Percentiles rank a stretch among this genome's conserved stretches.
Conservation (phyloP, 495 filamentous ascomycete species). For the Hyaloscypha hepaticicola region DNA sequence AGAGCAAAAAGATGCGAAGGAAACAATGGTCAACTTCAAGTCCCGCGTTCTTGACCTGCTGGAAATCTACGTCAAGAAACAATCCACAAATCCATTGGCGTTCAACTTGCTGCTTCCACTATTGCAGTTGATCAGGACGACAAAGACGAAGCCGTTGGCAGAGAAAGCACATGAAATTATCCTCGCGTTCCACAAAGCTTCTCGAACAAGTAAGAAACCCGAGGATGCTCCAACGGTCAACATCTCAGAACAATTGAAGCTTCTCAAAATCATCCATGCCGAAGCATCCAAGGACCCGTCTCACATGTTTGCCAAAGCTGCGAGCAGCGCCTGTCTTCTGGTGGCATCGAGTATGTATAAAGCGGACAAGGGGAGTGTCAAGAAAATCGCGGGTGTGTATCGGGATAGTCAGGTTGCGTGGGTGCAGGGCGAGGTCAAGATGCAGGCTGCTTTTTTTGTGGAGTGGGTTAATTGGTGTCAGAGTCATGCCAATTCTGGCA, state of each 20-base stretch:
- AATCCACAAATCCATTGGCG: constrained; percentile 62
- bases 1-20: constrained; percentile 81
- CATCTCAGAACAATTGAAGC: constrained; percentile 45
- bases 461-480: constrained; percentile 61
- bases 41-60: constrained; percentile 86
- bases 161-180: constrained; percentile 71
- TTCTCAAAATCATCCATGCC: constrained; percentile 67
- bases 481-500: constrained; percentile 39
- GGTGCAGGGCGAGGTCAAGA: constrained; percentile 44
- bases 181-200: constrained; percentile 64
- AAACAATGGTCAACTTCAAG: constrained; percentile 94
- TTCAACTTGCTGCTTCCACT: constrained; percentile 47
- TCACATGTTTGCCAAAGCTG: constrained; percentile 49
- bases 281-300: constrained; percentile 63
- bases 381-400: constrained; percentile 43
- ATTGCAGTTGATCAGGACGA: constrained; percentile 55
- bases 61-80: constrained; percentile 79
- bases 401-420: constrained; percentile 44
- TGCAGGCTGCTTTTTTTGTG: constrained; percentile 48
- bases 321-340: constrained; percentile 48
- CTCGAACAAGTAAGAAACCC: constrained; percentile 46
- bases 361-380: constrained; percentile 34
- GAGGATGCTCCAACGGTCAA: constrained; percentile 29
- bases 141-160: constrained; percentile 67
- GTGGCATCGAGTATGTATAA: constrained; percentile 44